Base-by-base conservation (phyloP, 2,329 filamentous ascomycete species). In the Acephala macrosclerotiorum region DNA sequence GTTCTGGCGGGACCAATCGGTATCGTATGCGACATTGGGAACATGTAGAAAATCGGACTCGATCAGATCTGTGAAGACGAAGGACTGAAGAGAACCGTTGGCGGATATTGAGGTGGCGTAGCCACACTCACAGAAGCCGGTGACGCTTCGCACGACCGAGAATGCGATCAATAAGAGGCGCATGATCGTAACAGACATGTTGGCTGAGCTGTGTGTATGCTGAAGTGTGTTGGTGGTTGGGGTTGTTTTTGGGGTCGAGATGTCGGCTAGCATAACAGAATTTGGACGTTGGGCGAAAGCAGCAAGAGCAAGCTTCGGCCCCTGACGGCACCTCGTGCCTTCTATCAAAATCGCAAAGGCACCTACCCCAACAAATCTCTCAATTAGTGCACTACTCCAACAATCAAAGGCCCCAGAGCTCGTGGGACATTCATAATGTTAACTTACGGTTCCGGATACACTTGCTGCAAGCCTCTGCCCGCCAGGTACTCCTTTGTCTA, bases 21-120 rank as follows among this genome's bases (percentile, higher is more conserved):
- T 80, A 70, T 87, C 81, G 4, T 79, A 73, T 18, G 81, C 78
- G 56, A 87, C 78, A 63, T 84, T 76, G 11, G 79, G 71, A 42
- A 86, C 74, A 66, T 86, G 85, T 2, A 88, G 79, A 74, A 94
- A 94, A 78, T 94, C 89, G 22, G 89, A 89, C 74, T 94, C 91
- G 60, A 92, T 77, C 12, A 88, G 75, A 66, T 94, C 88, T 2
- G 89, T 92, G 75, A 91, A 94, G 60, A 91, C 74, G 47, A 81
- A 78, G 56, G 77, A 73, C 33, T 79, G 77, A 55, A 78, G 26
- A 20, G 66, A 49, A 25, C 53, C 74, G n/a, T 80, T 81, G 26
- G 29, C 35, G 2, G 11, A 26, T 45, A 82, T 77, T 66, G 80
- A 81, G 53, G 89, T 77, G 2, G 84, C 84, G 76, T 93, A 94